A percentile compares a stretch with the other conserved stretches of the same genome.
Conservation (phyloP, 495 filamentous ascomycete genomes). For the Staphylotrichum tortipilum region DNA sequence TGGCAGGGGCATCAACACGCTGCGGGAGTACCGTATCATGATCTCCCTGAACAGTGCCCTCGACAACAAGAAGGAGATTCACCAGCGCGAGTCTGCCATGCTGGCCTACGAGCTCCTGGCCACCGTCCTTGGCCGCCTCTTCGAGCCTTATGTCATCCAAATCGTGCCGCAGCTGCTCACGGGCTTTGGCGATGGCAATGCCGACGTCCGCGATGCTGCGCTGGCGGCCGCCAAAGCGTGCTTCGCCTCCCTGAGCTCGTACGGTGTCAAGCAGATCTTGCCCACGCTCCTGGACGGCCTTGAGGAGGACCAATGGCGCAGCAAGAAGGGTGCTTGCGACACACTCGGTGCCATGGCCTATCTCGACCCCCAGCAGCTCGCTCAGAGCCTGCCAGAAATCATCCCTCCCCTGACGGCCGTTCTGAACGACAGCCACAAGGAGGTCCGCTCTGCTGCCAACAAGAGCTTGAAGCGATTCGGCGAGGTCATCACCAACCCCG, state of each 20-base stretch:
- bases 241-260: slow-evolving; percentile 87
- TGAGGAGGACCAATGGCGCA: slow-evolving; percentile 92
- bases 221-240: slow-evolving; percentile 89
- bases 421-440: slow-evolving; percentile 95
- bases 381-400: slow-evolving; percentile 85
- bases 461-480: slow-evolving; percentile 94
- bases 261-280: slow-evolving; percentile 87
- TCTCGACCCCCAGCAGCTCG: slow-evolving; percentile 87
- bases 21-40: slow-evolving; percentile 81
- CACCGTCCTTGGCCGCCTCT: slow-evolving; percentile 71
- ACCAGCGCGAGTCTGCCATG: slow-evolving; percentile 80
- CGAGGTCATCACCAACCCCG: slow-evolving; percentile 95
- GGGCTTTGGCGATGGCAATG: slow-evolving; percentile 79
- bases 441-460: slow-evolving; percentile 85
- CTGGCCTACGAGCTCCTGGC: slow-evolving; percentile 87
- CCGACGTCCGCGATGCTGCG: slow-evolving; percentile 86
- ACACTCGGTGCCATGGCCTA: slow-evolving; percentile 96
- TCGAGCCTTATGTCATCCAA: slow-evolving; percentile 94
- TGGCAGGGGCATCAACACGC: slow-evolving; percentile 71
- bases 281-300: slow-evolving; percentile 88
- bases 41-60: slow-evolving; percentile 63
- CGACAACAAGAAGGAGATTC: slow-evolving; percentile 86
- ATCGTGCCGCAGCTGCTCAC: slow-evolving; percentile 84
- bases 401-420: slow-evolving; percentile 91
- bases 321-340: slow-evolving; percentile 96